Base-by-base conservation (phyloP, 2,329 filamentous ascomycete genomes). In the Nothomitra cinnamomea region DNA sequence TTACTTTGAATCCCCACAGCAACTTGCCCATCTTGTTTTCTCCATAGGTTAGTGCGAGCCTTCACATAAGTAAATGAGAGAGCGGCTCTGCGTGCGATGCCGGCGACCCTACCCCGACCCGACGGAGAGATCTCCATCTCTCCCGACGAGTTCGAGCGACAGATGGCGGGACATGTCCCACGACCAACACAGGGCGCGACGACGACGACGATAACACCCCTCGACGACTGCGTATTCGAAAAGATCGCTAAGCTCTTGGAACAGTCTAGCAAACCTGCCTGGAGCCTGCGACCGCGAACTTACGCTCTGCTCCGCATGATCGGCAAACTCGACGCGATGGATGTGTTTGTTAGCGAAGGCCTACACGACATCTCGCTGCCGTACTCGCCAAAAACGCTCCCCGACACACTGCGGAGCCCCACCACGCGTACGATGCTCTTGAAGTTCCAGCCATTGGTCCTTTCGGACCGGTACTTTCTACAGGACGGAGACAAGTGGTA, bases 271-370 rank as follows among this genome's bases (percentile, higher is more conserved):
- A 24, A 28, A 25, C 6, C 2, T 13, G 19, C 53, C 35, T 58
- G 56, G 54, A 52, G 56, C 19, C 25, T 51, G n/a, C 58, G 54
- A 42, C 59, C 59, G 17, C 51, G 58, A 32, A 58, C 58, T 15
- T 59, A 57, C 40, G 53, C 53, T n/a, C n/a, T 61, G 8, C 56
- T 61, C 19, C 55, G 54, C 19, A 58, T 60, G 54, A 58, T 58
- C 12, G 53, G 54, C 21, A 52, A 50, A 43, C n/a, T 55, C n/a
- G 57, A 60, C 22, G 54, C 51, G 45, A 56, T 59, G 32, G 56
- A 60, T 17, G 42, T 19, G 22, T 61, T 61, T 52, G 54, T 60
- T 24, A 35, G 42, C 24, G 53, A 56, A 32, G 49, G 54, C 21
- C 52, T 60, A 21, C 55, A 36, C 17, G 59, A 61, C 48, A 54